A percentile compares a stretch with the other conserved stretches of the same genome.
Evolutionary conservation across 441 rosid species (phyloP).

Genomic region (Dalechampia spathulata): DNA sequence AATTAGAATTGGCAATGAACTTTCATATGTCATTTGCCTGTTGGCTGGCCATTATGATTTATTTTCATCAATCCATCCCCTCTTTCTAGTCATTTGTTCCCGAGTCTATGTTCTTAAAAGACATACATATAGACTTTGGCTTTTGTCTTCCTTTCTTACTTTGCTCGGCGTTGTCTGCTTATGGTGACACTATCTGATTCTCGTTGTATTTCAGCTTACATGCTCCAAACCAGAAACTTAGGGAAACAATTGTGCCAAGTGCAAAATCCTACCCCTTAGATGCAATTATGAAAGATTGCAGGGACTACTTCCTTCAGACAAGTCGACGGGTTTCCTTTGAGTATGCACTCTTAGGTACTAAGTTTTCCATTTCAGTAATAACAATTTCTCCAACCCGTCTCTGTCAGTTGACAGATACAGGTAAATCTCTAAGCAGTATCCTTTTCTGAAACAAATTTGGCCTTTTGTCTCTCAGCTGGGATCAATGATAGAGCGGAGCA

Average conservation of each 20-base stretch:
- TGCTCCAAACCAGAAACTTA: slow-evolving; percentile 87
- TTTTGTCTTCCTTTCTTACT: background rate
- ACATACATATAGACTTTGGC: too few species aligned
- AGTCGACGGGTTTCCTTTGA: slow-evolving; percentile 83
- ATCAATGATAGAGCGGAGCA: slow-evolving; percentile 79
- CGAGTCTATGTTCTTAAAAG: too few species aligned
- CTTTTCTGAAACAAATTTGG: background rate
- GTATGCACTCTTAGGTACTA: slow-evolving; percentile 77
- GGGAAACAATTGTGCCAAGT: slow-evolving; percentile 90
- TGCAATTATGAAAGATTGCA: slow-evolving; percentile 89
- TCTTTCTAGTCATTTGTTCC: too few species aligned
- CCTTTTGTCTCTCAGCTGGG: slow-evolving; percentile 52
- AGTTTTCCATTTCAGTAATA: slow-evolving; percentile 9
- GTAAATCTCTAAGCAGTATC: too few species aligned
- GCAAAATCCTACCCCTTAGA: slow-evolving; percentile 90
- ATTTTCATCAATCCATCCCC: background rate
- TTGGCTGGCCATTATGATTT: background rate
- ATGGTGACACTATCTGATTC: background rate
- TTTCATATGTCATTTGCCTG: background rate
- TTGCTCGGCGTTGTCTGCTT: background rate
- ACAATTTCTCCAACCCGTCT: background rate
- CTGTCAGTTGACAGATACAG: too few species aligned
- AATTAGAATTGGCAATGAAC: background rate
- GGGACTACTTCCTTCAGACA: slow-evolving; percentile 74
- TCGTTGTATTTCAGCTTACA: slow-evolving; percentile 50